A percentile compares a stretch with the other conserved stretches of the same genome.
Conservation (phyloP, 176 grass and related monocot genomes). For the Eleusine indica region DNA sequence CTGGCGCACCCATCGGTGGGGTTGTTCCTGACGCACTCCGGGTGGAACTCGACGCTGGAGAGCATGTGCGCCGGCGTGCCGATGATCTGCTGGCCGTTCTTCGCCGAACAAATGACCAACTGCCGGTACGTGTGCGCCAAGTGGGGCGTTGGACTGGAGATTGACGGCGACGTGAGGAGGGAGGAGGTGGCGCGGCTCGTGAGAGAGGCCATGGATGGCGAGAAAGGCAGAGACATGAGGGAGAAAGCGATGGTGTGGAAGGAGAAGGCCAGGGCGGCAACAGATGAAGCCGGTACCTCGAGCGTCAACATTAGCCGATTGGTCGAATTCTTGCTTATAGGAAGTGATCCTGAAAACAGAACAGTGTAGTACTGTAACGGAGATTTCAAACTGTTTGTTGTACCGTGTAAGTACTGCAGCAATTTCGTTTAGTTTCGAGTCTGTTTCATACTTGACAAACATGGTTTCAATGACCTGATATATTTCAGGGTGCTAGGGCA, state of each 20-base stretch:
- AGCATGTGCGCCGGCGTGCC: slow-evolving; percentile 65
- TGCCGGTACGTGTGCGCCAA: slow-evolving; percentile 57
- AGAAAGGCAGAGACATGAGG: slow-evolving; percentile 63
- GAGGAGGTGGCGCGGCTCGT: slow-evolving; percentile 58
- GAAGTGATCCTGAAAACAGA: not conserved
- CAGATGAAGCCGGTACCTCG: slow-evolving; percentile 36
- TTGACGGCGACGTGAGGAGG: slow-evolving; percentile 54
- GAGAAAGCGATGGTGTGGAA: slow-evolving; percentile 54
- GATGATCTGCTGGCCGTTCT: slow-evolving; percentile 84
- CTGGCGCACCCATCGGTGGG: slow-evolving; percentile 61
- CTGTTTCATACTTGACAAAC: not conserved
- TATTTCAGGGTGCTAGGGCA: not conserved
- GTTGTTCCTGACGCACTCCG: slow-evolving; percentile 74
- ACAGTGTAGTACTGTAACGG: no score
- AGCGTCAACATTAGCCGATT: slow-evolving; percentile 28
- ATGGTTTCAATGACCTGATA: not conserved
- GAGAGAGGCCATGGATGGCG: slow-evolving; percentile 51
- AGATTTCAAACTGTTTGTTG: not conserved
- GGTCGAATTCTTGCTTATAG: slow-evolving; percentile 41
- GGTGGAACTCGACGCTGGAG: slow-evolving; percentile 81
- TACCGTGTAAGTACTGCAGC: not conserved
- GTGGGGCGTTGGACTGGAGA: slow-evolving; percentile 68
- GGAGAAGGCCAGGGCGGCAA: slow-evolving; percentile 46
- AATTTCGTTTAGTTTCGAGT: not conserved
- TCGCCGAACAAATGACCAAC: slow-evolving; percentile 62